Evolutionary conservation across 2,329 filamentous ascomycete species (phyloP).

Genomic region (Aureobasidium melanogenum): DNA sequence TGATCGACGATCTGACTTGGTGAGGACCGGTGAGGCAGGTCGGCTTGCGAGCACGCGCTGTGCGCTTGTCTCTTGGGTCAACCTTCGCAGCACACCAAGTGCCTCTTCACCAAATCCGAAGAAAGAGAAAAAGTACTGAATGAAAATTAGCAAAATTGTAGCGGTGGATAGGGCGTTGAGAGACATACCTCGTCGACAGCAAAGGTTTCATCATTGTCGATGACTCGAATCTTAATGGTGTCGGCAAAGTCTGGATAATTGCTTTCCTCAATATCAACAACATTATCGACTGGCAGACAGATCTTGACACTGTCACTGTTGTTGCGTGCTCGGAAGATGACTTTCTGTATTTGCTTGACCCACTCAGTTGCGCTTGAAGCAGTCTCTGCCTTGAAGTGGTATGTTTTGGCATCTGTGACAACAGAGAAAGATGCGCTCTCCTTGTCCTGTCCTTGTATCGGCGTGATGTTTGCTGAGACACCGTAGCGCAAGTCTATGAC

Average conservation of each 20-base stretch:
- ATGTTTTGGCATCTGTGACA: constrained; percentile 71
- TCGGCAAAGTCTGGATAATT: constrained; percentile 86
- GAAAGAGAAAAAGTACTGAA: constrained; percentile 90
- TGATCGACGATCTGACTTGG: not conserved
- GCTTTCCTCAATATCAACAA: constrained; percentile 87
- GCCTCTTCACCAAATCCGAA: constrained; percentile 80
- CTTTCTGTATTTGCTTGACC: constrained; percentile 87
- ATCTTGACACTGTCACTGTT: constrained; percentile 97
- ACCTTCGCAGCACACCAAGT: constrained; percentile 63
- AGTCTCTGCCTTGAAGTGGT: constrained; percentile 85
- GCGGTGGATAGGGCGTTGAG: not conserved
- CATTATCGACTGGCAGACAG: constrained; percentile 75
- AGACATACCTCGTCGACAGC: constrained; percentile 76
- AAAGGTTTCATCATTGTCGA: constrained; percentile 90
- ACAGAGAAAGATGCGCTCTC: constrained; percentile 72
- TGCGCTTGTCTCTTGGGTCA: constrained; percentile 54
- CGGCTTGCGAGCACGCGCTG: constrained; percentile 12
- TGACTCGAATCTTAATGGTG: constrained; percentile 84
- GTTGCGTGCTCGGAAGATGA: constrained; percentile 92
- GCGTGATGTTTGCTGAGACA: constrained; percentile 70
- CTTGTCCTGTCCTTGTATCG: constrained; percentile 59
- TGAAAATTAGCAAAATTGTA: constrained; percentile 19
- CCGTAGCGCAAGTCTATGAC: constrained; percentile 89
- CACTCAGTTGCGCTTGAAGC: constrained; percentile 84
- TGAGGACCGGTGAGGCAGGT: not conserved